Evolutionary conservation across 2,329 filamentous ascomycete species (phyloP), one percentile per base, ranked within the genome.

Genomic region (Venturia aucupariae): DNA sequence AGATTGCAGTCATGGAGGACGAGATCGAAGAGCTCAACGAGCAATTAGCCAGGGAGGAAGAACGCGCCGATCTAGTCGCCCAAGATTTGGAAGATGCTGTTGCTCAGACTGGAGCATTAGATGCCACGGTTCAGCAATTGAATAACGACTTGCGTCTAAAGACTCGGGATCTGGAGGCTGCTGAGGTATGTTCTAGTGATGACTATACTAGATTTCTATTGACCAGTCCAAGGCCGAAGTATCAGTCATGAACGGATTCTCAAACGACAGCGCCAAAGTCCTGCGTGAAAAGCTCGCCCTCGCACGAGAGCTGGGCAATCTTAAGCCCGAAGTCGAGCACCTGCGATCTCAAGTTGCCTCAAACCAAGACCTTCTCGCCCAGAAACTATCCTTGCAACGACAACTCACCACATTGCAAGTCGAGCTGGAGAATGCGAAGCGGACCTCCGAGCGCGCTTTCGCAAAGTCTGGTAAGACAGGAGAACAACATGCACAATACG

Each of bases 401-500:
- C 90, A 94, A 75, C 75, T 96, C 35, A 87, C 83, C 71, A 86
- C 87, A 1, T 75, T 92, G 2, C 89, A 96, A 73, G 86, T 90
- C 54, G 89, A 96, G 69, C 81, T 96, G 2, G 90, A 92, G 68
- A 90, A 89, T 68, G 90, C 94, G 72, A 93, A 86, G 73, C 84
- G 86, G n/a, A 82, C 86, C 3, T 79, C 83, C 10, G 84, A 87
- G 68, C 84, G 86, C 62, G 82, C 82, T 3, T 69, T 78, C 5
- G 78, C 78, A 1, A 81, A 82, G 68, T 73, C 75, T 68, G 78
- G 77, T 60, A 77, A 72, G 72, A 82, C 72, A 73, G 83, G 77
- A 51, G 78, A 80, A 63, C 77, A 78, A 46, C 80, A 81, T 61
- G 74, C 79, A 68, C 70, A 76, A 69, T 68, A 77, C 68, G 69